phyloP scores from a whole-genome alignment of 495 filamentous ascomycete genomes.

The Annulohypoxylon maeteangense region DNA sequence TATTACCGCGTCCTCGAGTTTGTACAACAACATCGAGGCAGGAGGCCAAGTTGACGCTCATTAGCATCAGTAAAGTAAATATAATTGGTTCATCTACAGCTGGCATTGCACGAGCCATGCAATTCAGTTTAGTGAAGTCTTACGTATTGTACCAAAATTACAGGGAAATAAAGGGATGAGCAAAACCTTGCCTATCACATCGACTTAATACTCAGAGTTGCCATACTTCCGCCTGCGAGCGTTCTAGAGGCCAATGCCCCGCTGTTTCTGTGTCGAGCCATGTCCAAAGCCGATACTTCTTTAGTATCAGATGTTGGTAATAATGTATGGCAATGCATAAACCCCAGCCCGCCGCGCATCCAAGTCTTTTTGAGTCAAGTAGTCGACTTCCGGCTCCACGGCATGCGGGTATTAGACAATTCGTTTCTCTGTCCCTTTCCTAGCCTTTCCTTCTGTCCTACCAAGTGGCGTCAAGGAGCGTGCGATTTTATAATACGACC shows the following conservation, averaged over 20 bases:
- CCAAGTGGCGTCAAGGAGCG: neutral
- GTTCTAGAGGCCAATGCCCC: slow-evolving; percentile 20
- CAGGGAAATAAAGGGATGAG: slow-evolving; percentile 5
- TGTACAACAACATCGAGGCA: neutral
- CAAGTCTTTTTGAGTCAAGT: slow-evolving; percentile 21
- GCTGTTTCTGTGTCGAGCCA: slow-evolving; percentile 15
- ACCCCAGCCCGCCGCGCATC: slow-evolving; percentile 15
- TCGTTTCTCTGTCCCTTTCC: neutral
- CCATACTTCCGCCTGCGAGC: neutral
- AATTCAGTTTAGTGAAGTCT: slow-evolving; percentile 5
- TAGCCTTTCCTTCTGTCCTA: slow-evolving; percentile 28
- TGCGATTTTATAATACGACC: slow-evolving; percentile 19
- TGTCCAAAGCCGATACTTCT: slow-evolving; percentile 10
- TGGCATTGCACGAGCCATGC: slow-evolving; percentile 15
- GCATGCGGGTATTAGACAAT: slow-evolving; percentile 16
- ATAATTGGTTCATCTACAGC: neutral
- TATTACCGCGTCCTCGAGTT: neutral
- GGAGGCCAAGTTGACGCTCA: neutral
- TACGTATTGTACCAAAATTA: neutral
- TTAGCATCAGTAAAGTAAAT: neutral
- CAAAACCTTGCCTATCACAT: neutral
- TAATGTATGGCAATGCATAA: slow-evolving; percentile 19
- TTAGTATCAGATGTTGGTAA: neutral
- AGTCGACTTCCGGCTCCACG: slow-evolving; percentile 34
- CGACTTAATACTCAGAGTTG: slow-evolving; percentile 1